Evolutionary conservation across 176 grass and related monocot species (phyloP).

Genomic region (Alloteropsis semialata): DNA sequence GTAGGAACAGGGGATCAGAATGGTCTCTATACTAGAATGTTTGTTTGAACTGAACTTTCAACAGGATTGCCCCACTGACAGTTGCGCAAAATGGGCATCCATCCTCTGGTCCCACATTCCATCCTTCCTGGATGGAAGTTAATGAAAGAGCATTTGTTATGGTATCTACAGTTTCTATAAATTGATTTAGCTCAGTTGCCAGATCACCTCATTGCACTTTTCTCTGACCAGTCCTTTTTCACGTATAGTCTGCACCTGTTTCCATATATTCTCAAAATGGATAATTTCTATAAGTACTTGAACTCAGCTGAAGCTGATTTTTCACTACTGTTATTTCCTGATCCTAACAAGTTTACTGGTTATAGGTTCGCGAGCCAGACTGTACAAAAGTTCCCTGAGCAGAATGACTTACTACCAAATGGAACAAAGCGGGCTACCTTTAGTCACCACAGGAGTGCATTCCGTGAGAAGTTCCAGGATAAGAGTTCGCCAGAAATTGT

Average conservation of each 20-base stretch:
- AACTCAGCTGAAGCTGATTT: background rate
- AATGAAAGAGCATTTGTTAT: background rate
- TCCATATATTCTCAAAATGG: background rate
- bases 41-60: background rate
- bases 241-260: background rate
- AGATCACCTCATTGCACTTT: background rate
- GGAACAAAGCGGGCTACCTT: constrained; percentile 24
- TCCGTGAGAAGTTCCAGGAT: constrained; percentile 49
- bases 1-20: background rate
- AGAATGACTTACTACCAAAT: constrained; percentile 31
- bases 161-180: background rate
- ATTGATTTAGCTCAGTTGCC: background rate
- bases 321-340: constrained; percentile 18
- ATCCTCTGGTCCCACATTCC: background rate
- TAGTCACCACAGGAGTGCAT: constrained; percentile 40
- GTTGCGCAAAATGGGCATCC: background rate
- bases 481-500: constrained; percentile 50
- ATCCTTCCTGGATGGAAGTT: background rate
- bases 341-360: constrained; percentile 22
- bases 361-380: constrained; percentile 48
- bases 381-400: constrained; percentile 50
- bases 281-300: background rate
- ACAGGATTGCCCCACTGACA: background rate
- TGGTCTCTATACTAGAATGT: constrained; percentile 1
- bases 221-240: background rate